phyloP scores from a whole-genome alignment of 2,329 filamentous ascomycete genomes.

The Blastomyces percursus region DNA sequence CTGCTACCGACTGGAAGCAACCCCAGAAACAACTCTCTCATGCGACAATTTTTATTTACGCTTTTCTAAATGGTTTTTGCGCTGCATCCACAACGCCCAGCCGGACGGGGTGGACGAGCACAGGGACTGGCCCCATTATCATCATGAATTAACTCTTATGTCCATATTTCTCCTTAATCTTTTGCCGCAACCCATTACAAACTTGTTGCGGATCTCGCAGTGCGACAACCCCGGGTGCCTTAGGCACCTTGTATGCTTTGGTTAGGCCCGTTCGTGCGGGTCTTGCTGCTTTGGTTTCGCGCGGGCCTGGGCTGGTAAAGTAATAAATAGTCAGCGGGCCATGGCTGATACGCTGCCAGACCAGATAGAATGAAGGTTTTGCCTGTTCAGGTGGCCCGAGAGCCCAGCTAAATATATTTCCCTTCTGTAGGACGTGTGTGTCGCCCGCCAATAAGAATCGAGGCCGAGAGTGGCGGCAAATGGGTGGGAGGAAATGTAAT shows the following conservation, averaged over 20 bases:
- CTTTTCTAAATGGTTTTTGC: not conserved
- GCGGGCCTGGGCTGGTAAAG: constrained; percentile 1
- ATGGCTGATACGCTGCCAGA: not conserved
- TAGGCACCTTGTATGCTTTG: not conserved
- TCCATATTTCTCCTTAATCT: not conserved
- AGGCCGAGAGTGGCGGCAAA: not conserved
- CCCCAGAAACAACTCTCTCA: too few species aligned
- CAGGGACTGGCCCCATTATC: not conserved
- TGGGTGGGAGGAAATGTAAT: too few species aligned
- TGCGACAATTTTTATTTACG: not conserved
- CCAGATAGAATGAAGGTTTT: not conserved
- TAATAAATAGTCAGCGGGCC: constrained; percentile 3
- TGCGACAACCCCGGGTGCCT: not conserved
- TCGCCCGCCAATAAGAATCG: not conserved
- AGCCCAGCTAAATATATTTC: not conserved
- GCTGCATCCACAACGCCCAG: not conserved
- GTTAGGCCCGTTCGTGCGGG: not conserved
- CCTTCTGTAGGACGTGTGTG: not conserved
- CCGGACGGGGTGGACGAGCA: not conserved
- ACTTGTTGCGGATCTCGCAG: not conserved
- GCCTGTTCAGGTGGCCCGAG: not conserved
- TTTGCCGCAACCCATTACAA: not conserved
- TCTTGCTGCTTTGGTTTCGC: constrained; percentile 1
- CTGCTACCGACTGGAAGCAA: too few species aligned
- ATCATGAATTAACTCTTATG: not conserved